Conservation (phyloP, 768 basidiomycete genomes). For the Tylopilus sp. region DNA sequence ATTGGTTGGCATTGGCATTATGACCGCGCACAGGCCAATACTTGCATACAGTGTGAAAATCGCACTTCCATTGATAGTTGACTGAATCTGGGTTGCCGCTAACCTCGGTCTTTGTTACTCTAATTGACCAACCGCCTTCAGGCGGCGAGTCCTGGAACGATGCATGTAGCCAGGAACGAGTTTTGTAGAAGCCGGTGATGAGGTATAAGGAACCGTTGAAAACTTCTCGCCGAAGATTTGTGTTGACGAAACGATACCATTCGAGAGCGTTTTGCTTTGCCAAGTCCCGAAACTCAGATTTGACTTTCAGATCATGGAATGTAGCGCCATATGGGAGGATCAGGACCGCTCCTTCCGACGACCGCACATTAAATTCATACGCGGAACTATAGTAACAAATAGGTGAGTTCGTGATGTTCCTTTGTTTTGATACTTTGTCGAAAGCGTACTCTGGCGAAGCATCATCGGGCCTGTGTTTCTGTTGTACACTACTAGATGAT, state of each 20-base stretch:
- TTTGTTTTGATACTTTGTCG: too few relatives aligned
- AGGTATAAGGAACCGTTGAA: background rate
- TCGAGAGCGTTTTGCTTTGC: constrained; percentile 13
- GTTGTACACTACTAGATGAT: background rate
- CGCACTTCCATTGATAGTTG: background rate
- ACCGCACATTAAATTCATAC: background rate
- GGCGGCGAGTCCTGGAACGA: background rate
- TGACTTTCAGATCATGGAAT: constrained; percentile 11
- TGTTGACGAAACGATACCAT: constrained; percentile 20
- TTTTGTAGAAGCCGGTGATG: background rate
- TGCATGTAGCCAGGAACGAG: background rate
- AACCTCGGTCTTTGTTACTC: background rate
- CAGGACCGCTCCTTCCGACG: constrained; percentile 25
- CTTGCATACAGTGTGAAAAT: too few relatives aligned
- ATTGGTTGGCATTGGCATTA: background rate
- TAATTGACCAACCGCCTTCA: background rate
- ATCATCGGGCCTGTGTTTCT: background rate
- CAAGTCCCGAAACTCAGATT: constrained; percentile 5
- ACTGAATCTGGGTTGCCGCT: background rate
- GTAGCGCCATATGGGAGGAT: constrained; percentile 28
- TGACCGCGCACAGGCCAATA: background rate
- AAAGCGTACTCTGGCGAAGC: background rate
- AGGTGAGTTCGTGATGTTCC: background rate
- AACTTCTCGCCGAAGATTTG: background rate
- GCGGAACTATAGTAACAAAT: background rate